phyloP scores from a whole-genome alignment of 306 rosid genomes.

The Gynostemma pentaphyllum region DNA sequence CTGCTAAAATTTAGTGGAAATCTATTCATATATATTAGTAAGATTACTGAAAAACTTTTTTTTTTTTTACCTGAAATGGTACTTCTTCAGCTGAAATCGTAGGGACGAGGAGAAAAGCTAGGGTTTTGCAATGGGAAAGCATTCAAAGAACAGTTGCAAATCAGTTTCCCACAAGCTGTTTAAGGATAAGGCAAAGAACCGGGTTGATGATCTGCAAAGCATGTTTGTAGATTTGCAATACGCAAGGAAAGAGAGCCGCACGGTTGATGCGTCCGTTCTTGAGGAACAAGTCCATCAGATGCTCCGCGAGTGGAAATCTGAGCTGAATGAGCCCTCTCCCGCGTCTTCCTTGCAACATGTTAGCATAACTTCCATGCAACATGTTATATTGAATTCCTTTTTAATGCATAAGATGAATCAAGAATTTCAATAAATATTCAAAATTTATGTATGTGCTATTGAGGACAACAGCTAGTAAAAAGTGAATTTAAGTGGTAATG shows the following conservation, averaged over 20 bases:
- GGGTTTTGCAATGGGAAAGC: conserved; percentile 61
- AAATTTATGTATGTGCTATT: conserved; percentile 12
- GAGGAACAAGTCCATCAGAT: conserved; percentile 98
- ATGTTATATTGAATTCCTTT: conserved; percentile 11
- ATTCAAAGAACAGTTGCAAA: conserved; percentile 83
- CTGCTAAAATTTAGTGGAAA: conserved; percentile 2
- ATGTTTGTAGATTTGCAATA: conserved; percentile 79
- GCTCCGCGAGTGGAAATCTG: conserved; percentile 99
- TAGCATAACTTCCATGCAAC: too few relatives aligned
- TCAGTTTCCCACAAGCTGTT: conserved; percentile 81
- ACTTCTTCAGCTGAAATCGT: conserved; percentile 20
- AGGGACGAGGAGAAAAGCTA: conserved; percentile 23
- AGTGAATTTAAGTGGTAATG: conserved; percentile 10
- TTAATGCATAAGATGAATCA: conserved; percentile 4
- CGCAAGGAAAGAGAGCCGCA: conserved; percentile 97
- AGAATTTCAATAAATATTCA: not conserved
- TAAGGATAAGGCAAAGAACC: conserved; percentile 95
- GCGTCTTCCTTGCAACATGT: conserved; percentile 97
- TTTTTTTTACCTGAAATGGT: not conserved
- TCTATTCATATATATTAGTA: not conserved
- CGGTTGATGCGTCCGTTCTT: conserved; percentile 56
- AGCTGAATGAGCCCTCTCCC: conserved; percentile 92
- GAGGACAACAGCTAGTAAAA: not conserved
- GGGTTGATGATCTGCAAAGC: conserved; percentile 87
- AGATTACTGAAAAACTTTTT: not conserved